Percentiles rank a stretch among this genome's conserved stretches.
phyloP scores from a whole-genome alignment of 2,329 filamentous ascomycete genomes.

The Fusarium denticulatum region DNA sequence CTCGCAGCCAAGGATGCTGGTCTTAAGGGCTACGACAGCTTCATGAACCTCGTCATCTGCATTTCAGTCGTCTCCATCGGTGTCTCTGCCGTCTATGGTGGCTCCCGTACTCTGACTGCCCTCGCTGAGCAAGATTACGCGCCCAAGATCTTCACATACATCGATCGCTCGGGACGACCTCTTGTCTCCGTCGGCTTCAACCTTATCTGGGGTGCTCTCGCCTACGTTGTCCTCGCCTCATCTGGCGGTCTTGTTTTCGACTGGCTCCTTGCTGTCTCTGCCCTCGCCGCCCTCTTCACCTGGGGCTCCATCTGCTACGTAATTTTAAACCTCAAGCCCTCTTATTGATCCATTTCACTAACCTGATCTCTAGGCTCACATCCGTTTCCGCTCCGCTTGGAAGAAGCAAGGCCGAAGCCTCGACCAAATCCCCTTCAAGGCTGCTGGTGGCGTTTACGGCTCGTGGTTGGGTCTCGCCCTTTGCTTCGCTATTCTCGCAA shows the following conservation, averaged over 20 bases:
- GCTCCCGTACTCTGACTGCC: slow-evolving; percentile 65
- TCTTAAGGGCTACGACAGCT: slow-evolving; percentile 58
- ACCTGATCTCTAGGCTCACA: slow-evolving; percentile 53
- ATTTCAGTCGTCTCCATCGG: slow-evolving; percentile 65
- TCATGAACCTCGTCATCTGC: slow-evolving; percentile 65
- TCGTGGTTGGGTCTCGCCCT: slow-evolving; percentile 70
- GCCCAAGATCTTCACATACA: slow-evolving; percentile 62
- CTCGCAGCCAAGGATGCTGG: slow-evolving; percentile 59
- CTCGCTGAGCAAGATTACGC: slow-evolving; percentile 66
- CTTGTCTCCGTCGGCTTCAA: slow-evolving; percentile 57
- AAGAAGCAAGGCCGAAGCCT: slow-evolving; percentile 64
- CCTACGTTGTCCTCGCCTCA: slow-evolving; percentile 57
- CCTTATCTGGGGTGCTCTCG: slow-evolving; percentile 59
- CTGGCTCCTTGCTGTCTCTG: slow-evolving; percentile 73
- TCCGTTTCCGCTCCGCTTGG: slow-evolving; percentile 74
- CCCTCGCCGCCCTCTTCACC: slow-evolving; percentile 70
- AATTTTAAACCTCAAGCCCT: background rate
- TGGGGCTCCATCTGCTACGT: slow-evolving; percentile 71
- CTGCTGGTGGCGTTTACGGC: slow-evolving; percentile 67
- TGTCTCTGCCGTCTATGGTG: slow-evolving; percentile 64
- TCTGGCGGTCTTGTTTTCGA: slow-evolving; percentile 65
- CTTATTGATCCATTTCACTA: rapidly evolving
- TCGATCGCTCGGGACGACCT: slow-evolving; percentile 64
- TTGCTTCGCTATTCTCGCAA: slow-evolving; percentile 62
- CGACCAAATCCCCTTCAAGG: slow-evolving; percentile 73